Evolutionary conservation across 805 yeast genomes (phyloP).

Genomic region (Yamadazyma akitaensis): DNA sequence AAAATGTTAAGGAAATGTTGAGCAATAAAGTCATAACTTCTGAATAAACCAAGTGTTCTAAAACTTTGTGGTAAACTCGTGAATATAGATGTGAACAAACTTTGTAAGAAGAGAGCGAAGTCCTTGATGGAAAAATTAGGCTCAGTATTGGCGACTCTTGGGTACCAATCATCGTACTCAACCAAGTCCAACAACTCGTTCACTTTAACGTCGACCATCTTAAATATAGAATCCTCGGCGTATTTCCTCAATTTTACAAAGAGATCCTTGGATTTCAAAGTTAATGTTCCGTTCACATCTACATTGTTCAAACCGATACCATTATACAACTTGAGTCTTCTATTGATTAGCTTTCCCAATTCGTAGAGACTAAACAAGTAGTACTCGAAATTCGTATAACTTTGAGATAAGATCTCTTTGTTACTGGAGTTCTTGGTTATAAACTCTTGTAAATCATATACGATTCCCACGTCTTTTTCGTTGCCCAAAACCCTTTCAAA

Average conservation of each 20-base stretch:
- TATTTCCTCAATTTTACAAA: slow-evolving; percentile 59
- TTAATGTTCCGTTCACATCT: slow-evolving; percentile 36
- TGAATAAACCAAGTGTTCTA: slow-evolving; percentile 72
- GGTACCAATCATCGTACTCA: slow-evolving; percentile 77
- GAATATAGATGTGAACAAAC: slow-evolving; percentile 81
- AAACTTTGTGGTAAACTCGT: slow-evolving; percentile 76
- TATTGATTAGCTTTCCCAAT: slow-evolving; percentile 48
- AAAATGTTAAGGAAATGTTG: slow-evolving; percentile 63
- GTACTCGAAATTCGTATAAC: slow-evolving; percentile 81
- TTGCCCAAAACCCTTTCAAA: slow-evolving; percentile 67
- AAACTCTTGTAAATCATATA: slow-evolving; percentile 54
- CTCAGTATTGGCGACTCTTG: slow-evolving; percentile 47
- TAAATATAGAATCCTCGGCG: slow-evolving; percentile 79
- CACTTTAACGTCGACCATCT: slow-evolving; percentile 76
- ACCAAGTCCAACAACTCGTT: slow-evolving; percentile 78
- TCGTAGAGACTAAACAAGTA: slow-evolving; percentile 74
- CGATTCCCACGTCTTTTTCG: slow-evolving; percentile 49
- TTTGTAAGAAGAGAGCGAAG: slow-evolving; percentile 79
- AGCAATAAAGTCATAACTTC: slow-evolving; percentile 84
- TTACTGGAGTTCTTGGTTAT: slow-evolving; percentile 64
- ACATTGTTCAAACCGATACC: slow-evolving; percentile 39
- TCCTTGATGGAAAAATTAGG: slow-evolving; percentile 78
- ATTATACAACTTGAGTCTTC: slow-evolving; percentile 34
- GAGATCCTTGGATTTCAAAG: slow-evolving; percentile 48
- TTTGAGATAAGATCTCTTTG: slow-evolving; percentile 88